Evolutionary conservation across 2,329 filamentous ascomycete genomes (phyloP).

Genomic region (Colletotrichum sp.): DNA sequence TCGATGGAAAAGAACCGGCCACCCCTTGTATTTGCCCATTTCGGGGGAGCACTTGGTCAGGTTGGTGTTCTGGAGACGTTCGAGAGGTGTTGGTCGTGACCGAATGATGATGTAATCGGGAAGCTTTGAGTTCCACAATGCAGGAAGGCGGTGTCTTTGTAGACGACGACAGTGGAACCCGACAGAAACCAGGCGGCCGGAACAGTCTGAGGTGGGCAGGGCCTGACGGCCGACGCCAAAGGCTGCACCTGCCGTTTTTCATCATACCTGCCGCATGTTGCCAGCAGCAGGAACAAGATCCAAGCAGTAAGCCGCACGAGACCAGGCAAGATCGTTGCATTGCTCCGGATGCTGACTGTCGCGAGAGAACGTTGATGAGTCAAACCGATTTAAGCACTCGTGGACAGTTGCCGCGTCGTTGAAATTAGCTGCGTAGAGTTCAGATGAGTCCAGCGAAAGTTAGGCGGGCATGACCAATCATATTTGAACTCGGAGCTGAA

Average conservation of each 20-base stretch:
- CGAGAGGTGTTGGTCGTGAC: too few relatives aligned
- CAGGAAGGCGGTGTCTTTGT: too few relatives aligned
- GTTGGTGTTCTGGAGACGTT: too few relatives aligned
- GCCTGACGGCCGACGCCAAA: not conserved
- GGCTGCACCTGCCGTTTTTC: not conserved
- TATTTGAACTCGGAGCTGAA: not conserved
- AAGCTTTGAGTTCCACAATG: too few relatives aligned
- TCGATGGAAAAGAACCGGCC: not conserved
- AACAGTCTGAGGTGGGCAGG: not conserved
- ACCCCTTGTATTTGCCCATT: too few relatives aligned
- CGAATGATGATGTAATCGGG: too few relatives aligned
- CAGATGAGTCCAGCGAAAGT: not conserved
- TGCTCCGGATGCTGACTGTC: not conserved
- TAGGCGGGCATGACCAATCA: not conserved
- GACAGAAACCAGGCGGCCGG: not conserved
- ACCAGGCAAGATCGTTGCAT: not conserved
- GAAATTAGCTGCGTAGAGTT: not conserved
- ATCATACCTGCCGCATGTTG: not conserved
- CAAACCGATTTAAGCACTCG: not conserved
- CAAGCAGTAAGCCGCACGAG: not conserved
- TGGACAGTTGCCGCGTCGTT: not conserved
- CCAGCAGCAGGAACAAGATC: not conserved
- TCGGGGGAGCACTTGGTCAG: too few relatives aligned
- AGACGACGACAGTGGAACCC: too few relatives aligned
- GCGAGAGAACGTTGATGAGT: not conserved